phyloP scores from a whole-genome alignment of 169 alveolate genomes.

The Plasmodium vivax region DNA sequence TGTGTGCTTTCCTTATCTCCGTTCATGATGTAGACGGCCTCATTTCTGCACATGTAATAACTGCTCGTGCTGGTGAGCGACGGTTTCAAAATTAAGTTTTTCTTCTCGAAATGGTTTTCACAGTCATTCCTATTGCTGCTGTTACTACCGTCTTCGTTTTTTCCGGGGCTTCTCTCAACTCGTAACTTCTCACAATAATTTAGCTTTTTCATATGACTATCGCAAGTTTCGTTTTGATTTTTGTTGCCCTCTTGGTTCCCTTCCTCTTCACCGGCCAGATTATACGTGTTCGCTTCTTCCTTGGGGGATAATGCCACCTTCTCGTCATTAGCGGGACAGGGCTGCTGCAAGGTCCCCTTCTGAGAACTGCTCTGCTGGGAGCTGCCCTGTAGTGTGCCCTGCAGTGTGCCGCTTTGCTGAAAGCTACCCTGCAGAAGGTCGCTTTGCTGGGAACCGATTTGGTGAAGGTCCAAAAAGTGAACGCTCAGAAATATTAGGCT shows the following conservation, averaged over 20 bases:
- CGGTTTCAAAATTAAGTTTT: conserved; percentile 19
- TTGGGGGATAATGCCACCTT: not conserved
- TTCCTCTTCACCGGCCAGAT: not conserved
- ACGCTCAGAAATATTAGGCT: conserved; percentile 24
- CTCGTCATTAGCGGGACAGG: not conserved
- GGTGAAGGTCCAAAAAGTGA: conserved; percentile 10
- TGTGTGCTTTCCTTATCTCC: conserved; percentile 38
- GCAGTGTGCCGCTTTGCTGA: not conserved
- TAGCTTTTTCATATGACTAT: not conserved
- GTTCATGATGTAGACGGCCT: conserved; percentile 17
- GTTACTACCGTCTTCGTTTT: not conserved
- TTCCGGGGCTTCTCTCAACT: not conserved
- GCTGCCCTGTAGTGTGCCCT: not conserved
- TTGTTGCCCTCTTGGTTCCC: not conserved
- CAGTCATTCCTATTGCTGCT: not conserved
- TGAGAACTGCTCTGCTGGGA: not conserved
- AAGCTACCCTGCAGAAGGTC: not conserved
- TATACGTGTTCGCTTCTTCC: not conserved
- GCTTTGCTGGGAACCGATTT: not conserved
- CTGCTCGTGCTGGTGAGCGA: conserved; percentile 19
- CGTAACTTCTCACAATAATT: not conserved
- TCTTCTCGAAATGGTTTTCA: conserved; percentile 1
- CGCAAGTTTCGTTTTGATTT: not conserved
- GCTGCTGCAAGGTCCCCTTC: not conserved
- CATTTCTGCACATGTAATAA: conserved; percentile 41